Conservation (phyloP, 306 rosid species). For the Quercus aquifolioides region DNA sequence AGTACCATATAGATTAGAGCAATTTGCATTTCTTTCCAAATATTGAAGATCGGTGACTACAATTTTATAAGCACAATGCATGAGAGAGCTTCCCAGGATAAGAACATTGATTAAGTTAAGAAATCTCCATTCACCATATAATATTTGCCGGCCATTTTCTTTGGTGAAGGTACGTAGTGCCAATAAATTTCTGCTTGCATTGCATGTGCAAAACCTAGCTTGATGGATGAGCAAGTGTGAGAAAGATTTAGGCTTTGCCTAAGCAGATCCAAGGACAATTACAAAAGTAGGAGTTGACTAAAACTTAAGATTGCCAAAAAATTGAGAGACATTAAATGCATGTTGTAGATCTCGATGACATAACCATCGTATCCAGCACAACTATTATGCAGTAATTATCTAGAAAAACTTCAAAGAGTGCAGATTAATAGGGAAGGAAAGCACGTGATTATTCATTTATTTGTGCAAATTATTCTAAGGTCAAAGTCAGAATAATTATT, state of each 20-base stretch:
- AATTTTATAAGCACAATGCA: background rate
- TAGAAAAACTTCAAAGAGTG: background rate
- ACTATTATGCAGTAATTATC: background rate
- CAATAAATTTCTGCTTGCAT: background rate
- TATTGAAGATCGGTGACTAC: background rate
- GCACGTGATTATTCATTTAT: background rate
- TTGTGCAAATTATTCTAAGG: background rate
- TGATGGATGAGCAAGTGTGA: conserved; percentile 8
- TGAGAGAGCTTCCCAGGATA: background rate
- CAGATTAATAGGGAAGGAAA: background rate
- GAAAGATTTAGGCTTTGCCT: background rate
- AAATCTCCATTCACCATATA: background rate
- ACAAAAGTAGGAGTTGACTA: conserved; percentile 1
- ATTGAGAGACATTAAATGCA: background rate
- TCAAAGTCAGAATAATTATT: background rate
- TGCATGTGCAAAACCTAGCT: conserved; percentile 18
- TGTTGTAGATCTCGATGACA: conserved; percentile 22
- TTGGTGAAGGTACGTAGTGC: background rate
- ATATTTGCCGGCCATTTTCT: background rate
- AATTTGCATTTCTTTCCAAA: background rate
- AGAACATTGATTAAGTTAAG: background rate
- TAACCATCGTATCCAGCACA: conserved; percentile 3
- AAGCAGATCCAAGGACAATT: conserved; percentile 3
- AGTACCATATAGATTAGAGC: background rate
- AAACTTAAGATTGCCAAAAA: background rate